Evolutionary conservation across 2,329 filamentous ascomycete genomes (phyloP).

Genomic region (Epichloe gansuensis): DNA sequence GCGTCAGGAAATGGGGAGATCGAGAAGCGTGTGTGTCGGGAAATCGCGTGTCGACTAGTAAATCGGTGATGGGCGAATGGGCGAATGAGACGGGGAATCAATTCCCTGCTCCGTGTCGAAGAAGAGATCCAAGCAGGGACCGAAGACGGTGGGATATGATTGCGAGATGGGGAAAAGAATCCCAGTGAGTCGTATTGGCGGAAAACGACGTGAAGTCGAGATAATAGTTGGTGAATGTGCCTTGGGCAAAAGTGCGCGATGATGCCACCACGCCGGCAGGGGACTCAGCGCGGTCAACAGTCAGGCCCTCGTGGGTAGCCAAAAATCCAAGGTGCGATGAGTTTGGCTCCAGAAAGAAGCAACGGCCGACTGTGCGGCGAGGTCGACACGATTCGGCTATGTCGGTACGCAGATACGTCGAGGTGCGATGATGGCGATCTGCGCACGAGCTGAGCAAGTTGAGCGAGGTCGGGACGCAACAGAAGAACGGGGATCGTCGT

Average conservation of each 20-base stretch:
- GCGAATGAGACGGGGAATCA: not conserved
- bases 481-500: constrained; percentile 10
- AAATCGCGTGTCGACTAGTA: not conserved
- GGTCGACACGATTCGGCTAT: not conserved
- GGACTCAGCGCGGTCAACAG: not conserved
- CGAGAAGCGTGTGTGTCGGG: not conserved
- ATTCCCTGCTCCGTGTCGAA: not conserved
- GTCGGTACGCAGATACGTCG: not conserved
- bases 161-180: not conserved
- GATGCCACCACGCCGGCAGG: constrained; percentile 5
- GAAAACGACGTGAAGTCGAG: constrained; percentile 1
- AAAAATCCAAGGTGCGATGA: not conserved
- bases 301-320: not conserved
- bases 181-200: not conserved
- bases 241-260: not conserved
- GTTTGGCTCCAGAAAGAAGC: constrained; percentile 1
- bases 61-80: not conserved
- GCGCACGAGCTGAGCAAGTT: constrained; percentile 8
- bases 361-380: not conserved
- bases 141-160: not conserved
- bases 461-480: constrained; percentile 12
- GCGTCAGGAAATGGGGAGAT: constrained; percentile 11
- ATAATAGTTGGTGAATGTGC: constrained; percentile 4
- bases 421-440: not conserved
- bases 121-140: not conserved